These are phyloP conservation scores for Kluyveromyces marxianus DNA, from an alignment of 1,139 yeast species.

Conservation along the genomic window DNA sequence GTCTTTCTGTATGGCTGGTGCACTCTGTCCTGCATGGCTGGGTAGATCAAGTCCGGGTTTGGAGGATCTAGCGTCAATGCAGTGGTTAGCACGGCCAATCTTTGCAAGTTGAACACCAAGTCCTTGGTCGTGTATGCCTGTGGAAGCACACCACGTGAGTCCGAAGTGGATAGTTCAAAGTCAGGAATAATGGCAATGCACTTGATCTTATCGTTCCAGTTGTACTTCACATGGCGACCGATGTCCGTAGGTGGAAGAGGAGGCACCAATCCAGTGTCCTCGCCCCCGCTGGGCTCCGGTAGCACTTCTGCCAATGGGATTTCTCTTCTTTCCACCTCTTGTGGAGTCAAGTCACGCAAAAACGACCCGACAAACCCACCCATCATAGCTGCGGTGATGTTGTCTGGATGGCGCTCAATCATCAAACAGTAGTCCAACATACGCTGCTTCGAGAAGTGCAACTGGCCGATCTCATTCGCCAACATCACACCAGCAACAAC, in stretches of 20 bases:
- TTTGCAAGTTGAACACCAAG: slow-evolving; percentile 79
- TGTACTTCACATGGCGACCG: slow-evolving; percentile 83
- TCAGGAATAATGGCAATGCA: slow-evolving; percentile 90
- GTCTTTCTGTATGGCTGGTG: slow-evolving; percentile 94
- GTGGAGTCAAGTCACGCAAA: slow-evolving; percentile 66
- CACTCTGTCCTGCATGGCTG: slow-evolving; percentile 93
- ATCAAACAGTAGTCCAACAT: slow-evolving; percentile 89
- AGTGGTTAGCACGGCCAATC: slow-evolving; percentile 66
- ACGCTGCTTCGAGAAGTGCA: slow-evolving; percentile 67
- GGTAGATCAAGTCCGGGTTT: slow-evolving; percentile 71
- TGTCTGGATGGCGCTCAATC: slow-evolving; percentile 98
- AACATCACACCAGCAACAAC: slow-evolving; percentile 95
- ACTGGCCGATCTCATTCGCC: slow-evolving; percentile 75
- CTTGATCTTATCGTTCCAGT: slow-evolving; percentile 73
- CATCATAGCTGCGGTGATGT: slow-evolving; percentile 97
- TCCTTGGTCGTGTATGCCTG: slow-evolving; percentile 70
- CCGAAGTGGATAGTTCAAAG: slow-evolving; percentile 90
- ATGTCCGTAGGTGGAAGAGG: slow-evolving; percentile 78
- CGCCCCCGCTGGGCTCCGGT: slow-evolving; percentile 68
- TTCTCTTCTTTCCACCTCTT: slow-evolving; percentile 65
- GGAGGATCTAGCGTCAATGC: slow-evolving; percentile 83
- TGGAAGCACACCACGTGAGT: slow-evolving; percentile 84
- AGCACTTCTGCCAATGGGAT: slow-evolving; percentile 80
- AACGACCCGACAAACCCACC: slow-evolving; percentile 98
- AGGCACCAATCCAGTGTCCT: slow-evolving; percentile 59